phyloP scores from a whole-genome alignment of 768 basidiomycete genomes.

The Podaxis rugospora region DNA sequence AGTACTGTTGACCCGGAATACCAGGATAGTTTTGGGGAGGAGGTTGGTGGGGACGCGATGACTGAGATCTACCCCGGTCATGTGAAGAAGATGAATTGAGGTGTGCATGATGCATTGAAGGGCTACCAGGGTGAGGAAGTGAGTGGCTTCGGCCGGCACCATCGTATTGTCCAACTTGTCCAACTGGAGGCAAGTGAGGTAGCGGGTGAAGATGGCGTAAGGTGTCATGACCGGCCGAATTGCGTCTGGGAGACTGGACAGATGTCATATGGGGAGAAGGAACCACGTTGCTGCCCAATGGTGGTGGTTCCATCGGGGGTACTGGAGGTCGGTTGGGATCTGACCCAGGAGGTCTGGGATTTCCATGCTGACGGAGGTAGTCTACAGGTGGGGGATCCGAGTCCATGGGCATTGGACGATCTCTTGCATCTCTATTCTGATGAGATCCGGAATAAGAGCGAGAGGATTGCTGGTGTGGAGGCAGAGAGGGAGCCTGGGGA shows the following conservation, averaged over 20 bases:
- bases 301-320: conserved; percentile 44
- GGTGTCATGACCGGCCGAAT: conserved; percentile 36
- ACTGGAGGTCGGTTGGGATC: conserved; percentile 44
- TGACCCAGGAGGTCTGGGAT: conserved; percentile 39
- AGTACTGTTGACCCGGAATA: conserved; percentile 39
- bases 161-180: conserved; percentile 28
- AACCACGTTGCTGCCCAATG: conserved; percentile 29
- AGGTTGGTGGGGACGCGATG: conserved; percentile 44
- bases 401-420: conserved; percentile 23
- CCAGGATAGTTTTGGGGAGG: conserved; percentile 33
- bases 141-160: conserved; percentile 24
- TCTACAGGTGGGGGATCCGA: conserved; percentile 33
- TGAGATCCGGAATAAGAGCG: conserved; percentile 30
- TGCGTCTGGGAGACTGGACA: conserved; percentile 39
- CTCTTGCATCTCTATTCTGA: conserved; percentile 33
- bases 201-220: conserved; percentile 46
- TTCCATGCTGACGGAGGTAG: conserved; percentile 45
- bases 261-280: conserved; percentile 35
- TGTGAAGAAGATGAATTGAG: conserved; percentile 30
- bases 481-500: conserved; percentile 26
- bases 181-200: conserved; percentile 41
- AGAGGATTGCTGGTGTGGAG: conserved; percentile 29
- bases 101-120: conserved; percentile 39
- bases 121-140: conserved; percentile 26
- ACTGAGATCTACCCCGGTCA: conserved; percentile 45